Base-by-base conservation (phyloP, 129 eudicot species). In the Flaveria brownii region DNA sequence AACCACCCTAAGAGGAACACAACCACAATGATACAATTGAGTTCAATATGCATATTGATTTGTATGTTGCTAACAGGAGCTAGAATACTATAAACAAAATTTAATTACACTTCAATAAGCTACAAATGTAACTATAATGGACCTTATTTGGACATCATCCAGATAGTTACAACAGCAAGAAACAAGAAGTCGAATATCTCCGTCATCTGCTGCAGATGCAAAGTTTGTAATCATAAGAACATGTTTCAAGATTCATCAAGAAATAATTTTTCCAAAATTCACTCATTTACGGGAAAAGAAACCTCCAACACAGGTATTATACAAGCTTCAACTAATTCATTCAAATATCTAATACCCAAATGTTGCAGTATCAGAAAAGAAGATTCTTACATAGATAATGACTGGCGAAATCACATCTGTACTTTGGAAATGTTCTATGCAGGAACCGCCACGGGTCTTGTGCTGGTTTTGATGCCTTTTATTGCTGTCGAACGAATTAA, bases 381-480 rank as follows among this genome's bases (percentile, higher is more conserved):
- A 67, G 45, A 47, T 81, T 8, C 87, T 86, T 86, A 70, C 79
- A 81, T 74, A 52, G 62, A 83, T 55, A 14, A 71, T 20, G 71
- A 72, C 67, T 11, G 78, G 71, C 25, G 69, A 75, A 80, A 80
- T 78, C 77, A 73, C 56, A 55, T 72, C 39, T 54, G 72, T 22
- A 71, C 62, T 68, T 30, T 61, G 23, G 22, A 77, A 52, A 61
- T 62, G 75, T 73, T 63, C 90, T 80, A 95, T 51, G 82, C 96
- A 28, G 96, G 84, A 78, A 87, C 96, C 0, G 97, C 88, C 28
- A 84, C 92, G 3, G 97, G 96, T 88, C 92, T 87, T 85, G 82
- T 91, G 91, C 99, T 94, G 77, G 90, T 80, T 84, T 95, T 95
- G 79, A 91, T 95, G 28, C 99, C 96, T 85, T 87, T 89, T 23